Percentiles rank a stretch among this genome's conserved stretches.
Evolutionary conservation across 495 filamentous ascomycete species (phyloP).

Genomic region (Tuber magnatum): DNA sequence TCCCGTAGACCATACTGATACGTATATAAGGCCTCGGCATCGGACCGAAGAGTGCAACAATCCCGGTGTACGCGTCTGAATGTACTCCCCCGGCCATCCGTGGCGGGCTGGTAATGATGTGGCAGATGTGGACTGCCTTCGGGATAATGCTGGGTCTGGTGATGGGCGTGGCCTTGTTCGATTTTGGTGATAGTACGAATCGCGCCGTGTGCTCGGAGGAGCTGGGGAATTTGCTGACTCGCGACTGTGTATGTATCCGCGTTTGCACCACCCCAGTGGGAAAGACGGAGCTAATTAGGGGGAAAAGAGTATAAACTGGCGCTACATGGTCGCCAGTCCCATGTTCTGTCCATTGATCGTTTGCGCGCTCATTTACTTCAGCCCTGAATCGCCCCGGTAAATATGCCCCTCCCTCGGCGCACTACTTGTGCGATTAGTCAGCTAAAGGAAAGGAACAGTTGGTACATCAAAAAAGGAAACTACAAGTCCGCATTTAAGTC

Average conservation of each 20-base stretch:
- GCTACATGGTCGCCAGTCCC: conserved; percentile 75
- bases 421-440: conserved; percentile 46
- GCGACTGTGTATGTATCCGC: conserved; percentile 37
- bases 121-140: conserved; percentile 82
- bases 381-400: conserved; percentile 60
- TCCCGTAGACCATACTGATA: conserved; percentile 56
- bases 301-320: conserved; percentile 60
- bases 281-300: conserved; percentile 43
- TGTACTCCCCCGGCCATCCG: conserved; percentile 62
- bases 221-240: conserved; percentile 13
- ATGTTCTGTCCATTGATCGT: conserved; percentile 65
- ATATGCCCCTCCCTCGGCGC: conserved; percentile 15
- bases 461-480: conserved; percentile 66
- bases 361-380: conserved; percentile 59
- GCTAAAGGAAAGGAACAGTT: conserved; percentile 49
- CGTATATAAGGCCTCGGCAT: conserved; percentile 56
- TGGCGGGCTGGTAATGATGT: conserved; percentile 68
- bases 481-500: conserved; percentile 59
- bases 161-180: conserved; percentile 61
- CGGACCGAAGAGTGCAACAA: conserved; percentile 71
- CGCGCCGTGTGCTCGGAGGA: conserved; percentile 14
- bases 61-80: conserved; percentile 72
- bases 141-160: conserved; percentile 70
- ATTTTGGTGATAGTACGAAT: conserved; percentile 50
- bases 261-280: neutral